Percentiles rank a stretch among this genome's conserved stretches.
Conservation (phyloP, 768 basidiomycete species). For the Sporobolomyces phaffii region DNA sequence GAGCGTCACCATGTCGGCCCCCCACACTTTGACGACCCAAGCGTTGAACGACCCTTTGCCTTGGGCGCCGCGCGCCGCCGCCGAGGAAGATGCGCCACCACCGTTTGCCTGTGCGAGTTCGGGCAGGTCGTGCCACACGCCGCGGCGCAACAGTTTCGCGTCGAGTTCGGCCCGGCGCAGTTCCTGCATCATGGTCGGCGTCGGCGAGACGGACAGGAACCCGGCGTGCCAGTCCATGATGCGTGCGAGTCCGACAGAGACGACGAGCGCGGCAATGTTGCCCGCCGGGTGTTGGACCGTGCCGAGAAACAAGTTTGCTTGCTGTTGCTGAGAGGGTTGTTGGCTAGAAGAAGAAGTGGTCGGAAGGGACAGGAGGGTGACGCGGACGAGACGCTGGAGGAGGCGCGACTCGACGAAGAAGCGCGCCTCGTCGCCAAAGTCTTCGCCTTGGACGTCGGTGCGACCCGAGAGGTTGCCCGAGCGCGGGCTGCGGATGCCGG, state of each 20-base stretch:
- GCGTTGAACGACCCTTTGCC: conserved; percentile 39
- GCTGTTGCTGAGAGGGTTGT: conserved; percentile 55
- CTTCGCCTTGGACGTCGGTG: conserved; percentile 62
- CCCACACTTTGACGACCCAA: conserved; percentile 78
- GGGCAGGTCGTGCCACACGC: conserved; percentile 61
- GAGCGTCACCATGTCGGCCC: conserved; percentile 70
- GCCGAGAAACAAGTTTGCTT: conserved; percentile 84
- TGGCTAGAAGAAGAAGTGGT: conserved; percentile 57
- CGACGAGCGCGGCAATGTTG: conserved; percentile 85
- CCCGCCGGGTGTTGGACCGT: conserved; percentile 84
- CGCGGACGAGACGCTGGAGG: conserved; percentile 69
- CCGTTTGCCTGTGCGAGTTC: conserved; percentile 48
- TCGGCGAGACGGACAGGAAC: conserved; percentile 62
- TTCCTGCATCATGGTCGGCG: conserved; percentile 60
- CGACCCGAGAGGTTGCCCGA: conserved; percentile 48
- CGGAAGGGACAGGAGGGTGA: conserved; percentile 72
- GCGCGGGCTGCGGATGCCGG: conserved; percentile 72
- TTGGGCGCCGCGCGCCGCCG: conserved; percentile 53
- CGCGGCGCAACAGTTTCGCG: conserved; percentile 68
- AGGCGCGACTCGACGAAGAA: conserved; percentile 85
- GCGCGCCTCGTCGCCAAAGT: conserved; percentile 70
- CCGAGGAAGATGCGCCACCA: too few species aligned
- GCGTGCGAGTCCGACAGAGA: conserved; percentile 75
- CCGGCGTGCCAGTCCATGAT: conserved; percentile 98
- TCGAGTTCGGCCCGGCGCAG: conserved; percentile 72